Percentiles rank a stretch among this genome's conserved stretches.
Conservation (phyloP, 2,329 filamentous ascomycete species). For the Aspergillus clavatus region DNA sequence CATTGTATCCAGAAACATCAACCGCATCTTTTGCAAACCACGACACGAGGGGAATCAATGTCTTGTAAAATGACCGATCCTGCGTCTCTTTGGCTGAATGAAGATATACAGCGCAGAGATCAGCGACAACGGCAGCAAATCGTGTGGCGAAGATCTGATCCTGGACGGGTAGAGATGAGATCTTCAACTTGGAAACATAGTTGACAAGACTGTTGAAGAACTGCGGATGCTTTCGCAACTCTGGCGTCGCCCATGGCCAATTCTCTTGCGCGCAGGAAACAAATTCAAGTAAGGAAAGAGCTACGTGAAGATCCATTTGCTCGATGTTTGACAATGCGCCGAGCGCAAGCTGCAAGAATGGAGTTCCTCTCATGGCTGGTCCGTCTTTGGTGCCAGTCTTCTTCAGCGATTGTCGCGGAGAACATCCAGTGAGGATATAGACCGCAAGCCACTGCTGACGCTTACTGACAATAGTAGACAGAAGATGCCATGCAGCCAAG, state of each 20-base stretch:
- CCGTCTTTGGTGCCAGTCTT: slow-evolving; percentile 45
- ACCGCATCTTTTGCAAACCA: slow-evolving; percentile 79
- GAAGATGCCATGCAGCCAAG: slow-evolving; percentile 73
- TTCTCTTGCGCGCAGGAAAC: slow-evolving; percentile 84
- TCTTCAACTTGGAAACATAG: slow-evolving; percentile 61
- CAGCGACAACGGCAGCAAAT: slow-evolving; percentile 76
- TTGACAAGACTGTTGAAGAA: slow-evolving; percentile 69
- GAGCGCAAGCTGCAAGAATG: slow-evolving; percentile 70
- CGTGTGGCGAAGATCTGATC: slow-evolving; percentile 57
- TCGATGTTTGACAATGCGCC: slow-evolving; percentile 63
- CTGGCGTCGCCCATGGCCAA: slow-evolving; percentile 90
- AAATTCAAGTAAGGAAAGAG: slow-evolving; percentile 76
- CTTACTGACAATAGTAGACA: slow-evolving; percentile 79
- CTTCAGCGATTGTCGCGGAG: slow-evolving; percentile 69
- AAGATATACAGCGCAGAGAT: slow-evolving; percentile 85
- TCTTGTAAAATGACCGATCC: slow-evolving; percentile 62
- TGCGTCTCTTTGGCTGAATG: slow-evolving; percentile 78
- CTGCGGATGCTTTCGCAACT: slow-evolving; percentile 65
- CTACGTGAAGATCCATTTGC: slow-evolving; percentile 59
- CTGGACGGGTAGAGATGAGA: slow-evolving; percentile 45
- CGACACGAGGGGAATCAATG: slow-evolving; percentile 67
- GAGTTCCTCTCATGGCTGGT: slow-evolving; percentile 50
- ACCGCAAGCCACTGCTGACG: slow-evolving; percentile 96
- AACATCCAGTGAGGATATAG: slow-evolving; percentile 82
- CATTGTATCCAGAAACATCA: slow-evolving; percentile 75